phyloP scores from a whole-genome alignment of 2,329 filamentous ascomycete species.

The Sphaerulina populicola region DNA sequence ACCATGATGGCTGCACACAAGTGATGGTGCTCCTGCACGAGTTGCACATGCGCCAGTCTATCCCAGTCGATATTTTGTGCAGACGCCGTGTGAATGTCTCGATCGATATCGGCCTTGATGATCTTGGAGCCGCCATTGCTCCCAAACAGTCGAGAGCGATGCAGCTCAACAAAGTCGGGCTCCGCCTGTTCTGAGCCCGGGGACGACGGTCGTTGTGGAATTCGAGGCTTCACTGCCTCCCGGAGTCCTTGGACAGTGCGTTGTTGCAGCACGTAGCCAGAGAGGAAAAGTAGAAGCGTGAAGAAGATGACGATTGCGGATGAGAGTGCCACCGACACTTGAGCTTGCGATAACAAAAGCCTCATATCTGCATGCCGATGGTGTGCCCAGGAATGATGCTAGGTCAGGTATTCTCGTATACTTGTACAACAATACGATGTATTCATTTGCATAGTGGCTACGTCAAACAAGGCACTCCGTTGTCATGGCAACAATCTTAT shows the following conservation, averaged over 20 bases:
- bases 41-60: constrained; percentile 41
- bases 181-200: constrained; percentile 9
- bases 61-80: constrained; percentile 37
- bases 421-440: not conserved
- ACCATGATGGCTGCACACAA: constrained; percentile 46
- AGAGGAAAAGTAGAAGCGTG: constrained; percentile 74
- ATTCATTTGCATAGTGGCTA: constrained; percentile 8
- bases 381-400: constrained; percentile 8
- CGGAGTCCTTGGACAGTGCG: constrained; percentile 72
- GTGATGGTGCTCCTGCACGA: constrained; percentile 39
- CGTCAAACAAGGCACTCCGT: constrained; percentile 1
- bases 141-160: constrained; percentile 26
- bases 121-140: constrained; percentile 19
- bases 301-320: constrained; percentile 61
- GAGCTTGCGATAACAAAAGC: constrained; percentile 47
- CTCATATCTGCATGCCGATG: constrained; percentile 16
- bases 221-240: constrained; percentile 55
- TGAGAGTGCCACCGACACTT: constrained; percentile 62
- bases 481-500: not conserved
- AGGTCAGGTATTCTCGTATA: not conserved
- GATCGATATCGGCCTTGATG: constrained; percentile 26
- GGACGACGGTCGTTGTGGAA: constrained; percentile 34
- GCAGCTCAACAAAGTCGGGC: constrained; percentile 13
- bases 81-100: constrained; percentile 19
- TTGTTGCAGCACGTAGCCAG: constrained; percentile 81